phyloP scores from a whole-genome alignment of 495 filamentous ascomycete genomes.

The Oleoguttula mirabilis region DNA sequence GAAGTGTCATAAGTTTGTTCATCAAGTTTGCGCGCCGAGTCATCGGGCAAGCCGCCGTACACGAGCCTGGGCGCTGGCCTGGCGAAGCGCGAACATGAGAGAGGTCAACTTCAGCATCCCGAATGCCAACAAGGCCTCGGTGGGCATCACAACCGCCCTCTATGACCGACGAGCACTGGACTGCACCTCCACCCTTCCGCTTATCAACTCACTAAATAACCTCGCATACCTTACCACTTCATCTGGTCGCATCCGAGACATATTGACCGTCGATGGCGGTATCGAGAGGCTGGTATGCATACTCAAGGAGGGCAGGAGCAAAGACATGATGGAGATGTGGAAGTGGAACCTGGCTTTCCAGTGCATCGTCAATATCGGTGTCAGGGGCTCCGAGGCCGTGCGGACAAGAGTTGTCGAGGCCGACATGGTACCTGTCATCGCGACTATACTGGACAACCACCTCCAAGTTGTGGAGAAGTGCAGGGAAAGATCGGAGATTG shows the following conservation, averaged over 20 bases:
- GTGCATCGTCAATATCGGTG: conserved; percentile 96
- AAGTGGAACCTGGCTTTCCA: conserved; percentile 99
- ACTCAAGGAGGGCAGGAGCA: conserved; percentile 87
- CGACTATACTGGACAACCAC: conserved; percentile 98
- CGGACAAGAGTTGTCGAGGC: conserved; percentile 92
- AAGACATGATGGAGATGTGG: conserved; percentile 99
- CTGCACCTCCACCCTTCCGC: conserved; percentile 90
- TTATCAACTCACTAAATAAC: conserved; percentile 97
- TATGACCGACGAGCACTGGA: conserved; percentile 96
- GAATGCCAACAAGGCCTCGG: conserved; percentile 98
- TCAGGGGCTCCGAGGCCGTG: conserved; percentile 85
- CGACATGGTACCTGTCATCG: conserved; percentile 97
- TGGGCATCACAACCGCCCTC: conserved; percentile 95
- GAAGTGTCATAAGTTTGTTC: neutral
- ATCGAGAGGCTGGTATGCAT: conserved; percentile 94
- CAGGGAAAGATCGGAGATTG: conserved; percentile 66
- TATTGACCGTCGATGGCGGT: conserved; percentile 94
- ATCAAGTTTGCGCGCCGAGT: neutral
- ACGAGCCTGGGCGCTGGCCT: neutral
- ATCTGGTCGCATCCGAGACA: conserved; percentile 94
- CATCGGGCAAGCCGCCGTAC: neutral
- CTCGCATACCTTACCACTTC: conserved; percentile 96
- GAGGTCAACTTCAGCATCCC: conserved; percentile 99
- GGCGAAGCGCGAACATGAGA: conserved; percentile 52
- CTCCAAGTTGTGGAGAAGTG: conserved; percentile 88